Conservation (phyloP, 2,329 filamentous ascomycete species). For the Colletotrichum euphorbiae region DNA sequence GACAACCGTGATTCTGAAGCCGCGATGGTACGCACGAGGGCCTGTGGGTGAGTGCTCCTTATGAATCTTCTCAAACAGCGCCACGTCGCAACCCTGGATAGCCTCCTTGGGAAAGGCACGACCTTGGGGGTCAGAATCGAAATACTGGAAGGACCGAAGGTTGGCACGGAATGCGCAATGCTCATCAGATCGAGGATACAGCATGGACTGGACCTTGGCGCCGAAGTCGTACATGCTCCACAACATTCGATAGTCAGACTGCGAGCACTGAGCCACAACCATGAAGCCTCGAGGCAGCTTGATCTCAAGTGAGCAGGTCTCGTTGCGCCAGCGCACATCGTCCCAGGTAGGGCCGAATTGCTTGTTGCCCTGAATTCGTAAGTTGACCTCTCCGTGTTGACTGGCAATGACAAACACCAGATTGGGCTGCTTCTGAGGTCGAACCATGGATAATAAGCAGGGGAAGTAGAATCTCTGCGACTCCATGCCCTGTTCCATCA, state of each 20-base stretch:
- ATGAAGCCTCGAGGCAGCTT: constrained; percentile 81
- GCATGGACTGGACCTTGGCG: constrained; percentile 76
- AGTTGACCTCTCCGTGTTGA: constrained; percentile 81
- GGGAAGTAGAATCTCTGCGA: constrained; percentile 76
- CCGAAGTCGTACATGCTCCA: constrained; percentile 91
- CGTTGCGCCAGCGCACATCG: constrained; percentile 82
- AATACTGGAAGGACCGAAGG: constrained; percentile 82
- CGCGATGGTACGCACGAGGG: constrained; percentile 78
- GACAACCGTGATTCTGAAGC: constrained; percentile 81
- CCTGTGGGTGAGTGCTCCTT: constrained; percentile 79
- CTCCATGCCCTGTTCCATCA: constrained; percentile 79
- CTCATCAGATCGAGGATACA: constrained; percentile 78
- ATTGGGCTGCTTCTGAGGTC: constrained; percentile 75
- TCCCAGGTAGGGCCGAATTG: constrained; percentile 81
- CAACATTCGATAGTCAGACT: constrained; percentile 81
- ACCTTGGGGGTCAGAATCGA: constrained; percentile 77
- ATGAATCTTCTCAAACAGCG: constrained; percentile 78
- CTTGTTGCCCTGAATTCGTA: constrained; percentile 77
- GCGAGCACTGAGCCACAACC: constrained; percentile 76
- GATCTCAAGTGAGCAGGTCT: constrained; percentile 73
- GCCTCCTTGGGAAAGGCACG: constrained; percentile 81
- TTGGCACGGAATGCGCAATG: constrained; percentile 74
- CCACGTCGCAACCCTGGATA: constrained; percentile 76
- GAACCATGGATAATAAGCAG: constrained; percentile 80
- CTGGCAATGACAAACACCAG: constrained; percentile 81